phyloP scores from a whole-genome alignment of 2,329 filamentous ascomycete species.

The Scedosporium dehoogii region DNA sequence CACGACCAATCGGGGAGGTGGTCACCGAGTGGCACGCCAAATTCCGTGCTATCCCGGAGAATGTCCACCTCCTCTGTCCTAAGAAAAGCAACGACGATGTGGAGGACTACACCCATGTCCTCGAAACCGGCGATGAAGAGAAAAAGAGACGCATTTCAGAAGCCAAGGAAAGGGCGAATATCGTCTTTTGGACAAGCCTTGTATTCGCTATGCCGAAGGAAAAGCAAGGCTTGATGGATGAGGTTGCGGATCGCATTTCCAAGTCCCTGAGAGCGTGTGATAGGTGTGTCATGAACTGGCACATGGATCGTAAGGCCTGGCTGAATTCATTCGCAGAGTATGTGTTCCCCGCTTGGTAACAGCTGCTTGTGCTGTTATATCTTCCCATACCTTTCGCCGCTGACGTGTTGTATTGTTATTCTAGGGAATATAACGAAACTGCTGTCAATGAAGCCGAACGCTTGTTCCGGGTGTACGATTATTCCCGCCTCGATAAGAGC shows the following conservation, averaged over 20 bases:
- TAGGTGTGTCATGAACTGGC: conserved; percentile 64
- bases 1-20: conserved; percentile 25
- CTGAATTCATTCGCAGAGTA: conserved; percentile 54
- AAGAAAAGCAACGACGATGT: conserved; percentile 51
- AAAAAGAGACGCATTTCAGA: conserved; percentile 45
- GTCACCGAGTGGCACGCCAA: conserved; percentile 33
- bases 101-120: conserved; percentile 43
- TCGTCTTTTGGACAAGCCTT: conserved; percentile 57
- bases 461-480: conserved; percentile 50
- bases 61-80: conserved; percentile 59
- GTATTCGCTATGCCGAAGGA: conserved; percentile 58
- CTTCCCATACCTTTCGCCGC: not conserved
- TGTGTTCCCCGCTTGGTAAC: conserved; percentile 14
- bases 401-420: not conserved
- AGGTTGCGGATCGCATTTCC: conserved; percentile 49
- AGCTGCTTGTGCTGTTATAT: not conserved
- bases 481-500: conserved; percentile 50
- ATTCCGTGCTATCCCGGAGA: conserved; percentile 30
- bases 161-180: conserved; percentile 44
- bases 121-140: conserved; percentile 37
- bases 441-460: conserved; percentile 41
- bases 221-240: conserved; percentile 48
- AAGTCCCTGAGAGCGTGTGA: conserved; percentile 54
- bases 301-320: conserved; percentile 55
- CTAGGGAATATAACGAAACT: conserved; percentile 37